Conservation (phyloP, 1,284 basidiomycete genomes). For the Tilletia walkeri region DNA sequence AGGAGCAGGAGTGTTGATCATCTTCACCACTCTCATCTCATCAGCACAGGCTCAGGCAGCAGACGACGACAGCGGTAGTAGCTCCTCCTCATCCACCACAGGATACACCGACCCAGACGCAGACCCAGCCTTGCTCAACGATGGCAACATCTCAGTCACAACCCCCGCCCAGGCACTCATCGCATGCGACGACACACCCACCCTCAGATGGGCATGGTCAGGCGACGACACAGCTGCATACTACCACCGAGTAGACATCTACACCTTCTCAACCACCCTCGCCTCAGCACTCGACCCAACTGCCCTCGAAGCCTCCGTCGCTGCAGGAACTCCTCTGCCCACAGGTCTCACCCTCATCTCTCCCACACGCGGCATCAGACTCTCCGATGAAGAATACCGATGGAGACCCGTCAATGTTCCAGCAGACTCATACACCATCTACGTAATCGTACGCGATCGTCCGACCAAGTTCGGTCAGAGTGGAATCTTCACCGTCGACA, state of each 20-base stretch:
- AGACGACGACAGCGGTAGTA: background rate
- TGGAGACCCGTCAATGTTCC: conserved; percentile 5
- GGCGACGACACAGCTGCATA: conserved; percentile 9
- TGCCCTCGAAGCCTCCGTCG: background rate
- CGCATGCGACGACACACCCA: conserved; percentile 4
- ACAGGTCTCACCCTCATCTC: conserved; percentile 14
- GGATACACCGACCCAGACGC: conserved; percentile 3
- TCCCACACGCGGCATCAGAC: background rate
- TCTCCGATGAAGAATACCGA: conserved; percentile 4
- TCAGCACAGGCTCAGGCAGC: background rate
- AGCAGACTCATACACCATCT: conserved; percentile 10
- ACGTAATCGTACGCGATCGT: conserved; percentile 10
- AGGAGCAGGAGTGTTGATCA: too few species aligned
- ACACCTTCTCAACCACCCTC: background rate
- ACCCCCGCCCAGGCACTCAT: background rate
- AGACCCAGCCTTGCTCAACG: conserved; percentile 4
- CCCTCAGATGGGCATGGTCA: background rate
- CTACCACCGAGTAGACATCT: conserved; percentile 16
- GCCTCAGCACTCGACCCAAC: background rate
- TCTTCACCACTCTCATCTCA: too few species aligned
- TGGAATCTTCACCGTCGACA: background rate
- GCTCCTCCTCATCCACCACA: background rate
- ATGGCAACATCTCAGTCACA: conserved; percentile 10
- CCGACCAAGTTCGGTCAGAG: conserved; percentile 10
- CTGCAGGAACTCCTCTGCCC: background rate